Conservation (phyloP, 2,329 filamentous ascomycete species). For the Microdochium bolleyi region DNA sequence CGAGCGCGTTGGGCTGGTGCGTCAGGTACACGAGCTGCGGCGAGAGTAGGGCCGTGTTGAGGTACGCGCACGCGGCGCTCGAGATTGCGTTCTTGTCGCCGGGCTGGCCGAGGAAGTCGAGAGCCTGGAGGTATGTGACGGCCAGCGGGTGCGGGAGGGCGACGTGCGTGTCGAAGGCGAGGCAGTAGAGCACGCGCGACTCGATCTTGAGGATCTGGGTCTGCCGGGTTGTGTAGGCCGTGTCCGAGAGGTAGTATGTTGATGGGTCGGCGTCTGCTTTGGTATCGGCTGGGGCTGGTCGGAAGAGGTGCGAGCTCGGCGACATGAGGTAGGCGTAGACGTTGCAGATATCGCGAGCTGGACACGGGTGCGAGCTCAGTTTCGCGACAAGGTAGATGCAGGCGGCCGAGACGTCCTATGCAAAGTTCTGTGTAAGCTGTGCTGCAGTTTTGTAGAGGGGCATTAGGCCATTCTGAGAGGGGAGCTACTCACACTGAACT, state of each 20-base stretch:
- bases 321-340: conserved; percentile 77
- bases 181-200: conserved; percentile 62
- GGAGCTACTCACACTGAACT: conserved; percentile 40
- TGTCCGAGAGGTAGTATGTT: conserved; percentile 65
- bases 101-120: conserved; percentile 52
- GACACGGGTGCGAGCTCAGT: conserved; percentile 67
- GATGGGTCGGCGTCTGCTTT: conserved; percentile 31
- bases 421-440: conserved; percentile 2
- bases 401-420: conserved; percentile 72
- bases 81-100: conserved; percentile 43
- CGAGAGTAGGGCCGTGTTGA: conserved; percentile 81
- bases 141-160: conserved; percentile 79
- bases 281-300: conserved; percentile 23
- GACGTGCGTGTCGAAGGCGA: conserved; percentile 80
- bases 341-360: conserved; percentile 73
- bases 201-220: conserved; percentile 65
- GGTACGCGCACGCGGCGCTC: conserved; percentile 60
- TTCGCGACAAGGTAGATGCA: conserved; percentile 77
- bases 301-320: conserved; percentile 45
- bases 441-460: not conserved
- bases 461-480: too few species aligned
- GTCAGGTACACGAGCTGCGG: conserved; percentile 88
- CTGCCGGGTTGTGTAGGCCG: conserved; percentile 59
- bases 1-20: conserved; percentile 79
- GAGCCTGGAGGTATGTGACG: conserved; percentile 85